Evolutionary conservation across 1,139 yeast species (phyloP), one percentile per base, ranked within the genome.

Genomic region (Yamadazyma buinensis): DNA sequence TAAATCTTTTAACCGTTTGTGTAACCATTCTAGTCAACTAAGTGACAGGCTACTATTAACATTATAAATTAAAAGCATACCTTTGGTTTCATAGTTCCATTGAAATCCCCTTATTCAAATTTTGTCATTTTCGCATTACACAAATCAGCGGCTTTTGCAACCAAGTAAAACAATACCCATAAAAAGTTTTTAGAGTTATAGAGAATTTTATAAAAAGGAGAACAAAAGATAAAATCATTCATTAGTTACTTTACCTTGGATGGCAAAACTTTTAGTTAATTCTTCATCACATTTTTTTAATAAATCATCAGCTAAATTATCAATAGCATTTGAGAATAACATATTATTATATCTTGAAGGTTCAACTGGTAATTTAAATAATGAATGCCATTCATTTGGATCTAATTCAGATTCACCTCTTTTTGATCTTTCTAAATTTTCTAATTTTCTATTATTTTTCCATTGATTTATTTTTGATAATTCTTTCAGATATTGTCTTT

Each of bases 271-370:
- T 64, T 79, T 80, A 43, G 78, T 70, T 54, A 76, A 71, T 48
- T 76, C 81, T 48, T 78, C 77, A 40, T 74, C 72, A 43, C 84
- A 76, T 70, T 62, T 77, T 75, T 67, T 80, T 73, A 62, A 82
- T 55, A 64, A 63, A 46, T 79, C 84, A 47, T 73, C 75, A 53
- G 88, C 83, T 51, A 77, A 76, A 47, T 75, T 78, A 54, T 80
- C 80, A 46, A 84, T 78, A 53, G 84, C 80, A 38, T 83, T 80
- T 39, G 84, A 74, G 48, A 77, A 71, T 46, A 85, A 72, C 64
- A 85, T 65, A 58, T 80, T 82, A 51, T 84, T 88, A 47, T 78
- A 75, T 52, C 92, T 73, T 22, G 87, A 77, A 31, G 95, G 94
- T 56, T 83, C 90, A 34, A 63, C 72, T 21, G 94, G 90, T 45